Conservation (phyloP, 257 asterid genomes). For the Ophiorrhiza pumila region DNA sequence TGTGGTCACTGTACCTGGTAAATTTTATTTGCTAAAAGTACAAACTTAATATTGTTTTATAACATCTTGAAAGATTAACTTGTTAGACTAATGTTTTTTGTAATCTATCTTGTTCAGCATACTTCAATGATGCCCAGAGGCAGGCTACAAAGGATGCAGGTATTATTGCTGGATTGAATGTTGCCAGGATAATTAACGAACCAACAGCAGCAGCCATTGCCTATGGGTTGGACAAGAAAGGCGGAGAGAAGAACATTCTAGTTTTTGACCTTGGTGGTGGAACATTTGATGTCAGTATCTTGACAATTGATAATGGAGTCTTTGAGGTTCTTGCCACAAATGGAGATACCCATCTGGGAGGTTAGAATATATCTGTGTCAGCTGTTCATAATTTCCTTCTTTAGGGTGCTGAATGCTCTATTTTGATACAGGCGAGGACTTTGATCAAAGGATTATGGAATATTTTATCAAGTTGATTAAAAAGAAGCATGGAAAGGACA, state of each 20-base stretch:
- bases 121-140: slow-evolving; percentile 95
- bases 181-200: slow-evolving; percentile 84
- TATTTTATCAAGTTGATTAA: slow-evolving; percentile 92
- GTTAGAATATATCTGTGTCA: slow-evolving; percentile 27
- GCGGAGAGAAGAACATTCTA: slow-evolving; percentile 89
- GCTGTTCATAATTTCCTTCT: not conserved
- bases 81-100: not conserved
- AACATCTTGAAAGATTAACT: not conserved
- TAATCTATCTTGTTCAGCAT: slow-evolving; percentile 44
- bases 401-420: not conserved
- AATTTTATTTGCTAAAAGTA: not conserved
- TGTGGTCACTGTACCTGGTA: slow-evolving; percentile 94
- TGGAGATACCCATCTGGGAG: slow-evolving; percentile 99
- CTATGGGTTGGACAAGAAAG: slow-evolving; percentile 89
- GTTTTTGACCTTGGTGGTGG: slow-evolving; percentile 99
- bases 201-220: slow-evolving; percentile 99
- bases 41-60: not conserved
- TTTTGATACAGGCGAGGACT: slow-evolving; percentile 77
- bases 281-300: slow-evolving; percentile 91
- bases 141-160: slow-evolving; percentile 97
- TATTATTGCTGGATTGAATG: slow-evolving; percentile 81
- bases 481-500: slow-evolving; percentile 95
- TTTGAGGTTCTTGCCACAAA: slow-evolving; percentile 96
- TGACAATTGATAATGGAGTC: slow-evolving; percentile 93
- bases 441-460: slow-evolving; percentile 94